Evolutionary conservation across 352 stramenopile genomes (phyloP).

Genomic region (Pythium sukuiense): DNA sequence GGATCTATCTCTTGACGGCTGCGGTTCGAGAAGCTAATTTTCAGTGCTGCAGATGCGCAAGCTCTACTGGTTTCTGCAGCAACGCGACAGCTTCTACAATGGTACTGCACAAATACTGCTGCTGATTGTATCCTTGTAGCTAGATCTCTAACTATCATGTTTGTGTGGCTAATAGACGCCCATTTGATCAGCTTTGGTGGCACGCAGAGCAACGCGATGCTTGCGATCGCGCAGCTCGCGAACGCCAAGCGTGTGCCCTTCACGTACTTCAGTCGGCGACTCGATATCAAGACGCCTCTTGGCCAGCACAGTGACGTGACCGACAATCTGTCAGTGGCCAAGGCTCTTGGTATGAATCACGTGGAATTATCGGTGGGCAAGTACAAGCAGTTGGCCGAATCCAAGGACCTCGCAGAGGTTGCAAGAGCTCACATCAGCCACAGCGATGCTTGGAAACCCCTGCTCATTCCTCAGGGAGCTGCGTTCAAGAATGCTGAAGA

Average conservation of each 20-base stretch:
- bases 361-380: constrained; percentile 40
- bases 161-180: constrained; percentile 26
- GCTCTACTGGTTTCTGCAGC: constrained; percentile 73
- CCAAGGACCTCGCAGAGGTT: constrained; percentile 31
- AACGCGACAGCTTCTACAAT: constrained; percentile 58
- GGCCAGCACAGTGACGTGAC: background rate
- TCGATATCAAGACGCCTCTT: constrained; percentile 23
- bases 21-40: background rate
- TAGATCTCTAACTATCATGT: background rate
- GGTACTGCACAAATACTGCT: constrained; percentile 23
- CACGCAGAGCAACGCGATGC: constrained; percentile 86
- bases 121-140: background rate
- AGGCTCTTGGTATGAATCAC: constrained; percentile 65
- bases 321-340: constrained; percentile 51
- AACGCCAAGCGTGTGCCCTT: constrained; percentile 69
- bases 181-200: constrained; percentile 80
- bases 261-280: constrained; percentile 76
- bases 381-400: constrained; percentile 49
- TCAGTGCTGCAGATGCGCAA: constrained; percentile 68
- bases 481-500: constrained; percentile 61
- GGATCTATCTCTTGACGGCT: background rate
- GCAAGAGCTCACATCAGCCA: background rate
- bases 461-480: constrained; percentile 72
- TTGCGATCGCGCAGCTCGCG: constrained; percentile 81
- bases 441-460: background rate